phyloP scores from a whole-genome alignment of 2,329 filamentous ascomycete species.

The Plectosphaerella cucumerina region DNA sequence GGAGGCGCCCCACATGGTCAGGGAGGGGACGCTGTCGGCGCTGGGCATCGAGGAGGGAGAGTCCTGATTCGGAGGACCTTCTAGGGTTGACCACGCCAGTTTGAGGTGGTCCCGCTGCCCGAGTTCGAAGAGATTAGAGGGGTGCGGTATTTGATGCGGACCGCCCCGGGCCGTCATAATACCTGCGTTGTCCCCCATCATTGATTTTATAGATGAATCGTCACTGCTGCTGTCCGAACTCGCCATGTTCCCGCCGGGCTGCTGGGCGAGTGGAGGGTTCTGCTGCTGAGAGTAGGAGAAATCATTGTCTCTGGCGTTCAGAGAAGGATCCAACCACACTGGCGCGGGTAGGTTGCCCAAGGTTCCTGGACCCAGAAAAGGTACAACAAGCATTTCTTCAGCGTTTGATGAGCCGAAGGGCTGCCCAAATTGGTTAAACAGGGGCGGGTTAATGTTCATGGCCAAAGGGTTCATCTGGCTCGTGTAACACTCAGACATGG shows the following conservation, averaged over 20 bases:
- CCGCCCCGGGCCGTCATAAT: not conserved
- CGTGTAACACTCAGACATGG: not conserved
- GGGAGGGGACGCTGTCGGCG: too few species aligned
- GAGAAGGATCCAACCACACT: not conserved
- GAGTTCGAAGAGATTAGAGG: too few species aligned
- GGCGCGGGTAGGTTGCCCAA: not conserved
- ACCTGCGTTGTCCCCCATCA: not conserved
- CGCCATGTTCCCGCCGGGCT: not conserved
- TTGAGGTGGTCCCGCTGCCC: not conserved
- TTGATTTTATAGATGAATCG: not conserved
- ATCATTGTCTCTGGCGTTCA: not conserved
- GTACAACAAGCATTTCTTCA: not conserved
- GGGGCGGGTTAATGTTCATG: not conserved
- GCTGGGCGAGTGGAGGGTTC: not conserved
- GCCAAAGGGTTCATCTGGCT: not conserved
- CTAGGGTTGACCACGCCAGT: not conserved
- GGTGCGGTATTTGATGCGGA: not conserved
- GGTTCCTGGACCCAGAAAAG: not conserved
- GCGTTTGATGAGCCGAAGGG: not conserved
- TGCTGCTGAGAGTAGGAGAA: not conserved
- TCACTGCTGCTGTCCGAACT: not conserved
- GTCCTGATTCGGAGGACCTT: too few species aligned
- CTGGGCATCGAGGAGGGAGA: too few species aligned
- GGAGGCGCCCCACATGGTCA: too few species aligned
- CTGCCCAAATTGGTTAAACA: not conserved